A percentile compares a stretch with the other conserved stretches of the same genome.
Conservation (phyloP, 1,139 yeast species). For the Yamadazyma atmosphaerica region DNA sequence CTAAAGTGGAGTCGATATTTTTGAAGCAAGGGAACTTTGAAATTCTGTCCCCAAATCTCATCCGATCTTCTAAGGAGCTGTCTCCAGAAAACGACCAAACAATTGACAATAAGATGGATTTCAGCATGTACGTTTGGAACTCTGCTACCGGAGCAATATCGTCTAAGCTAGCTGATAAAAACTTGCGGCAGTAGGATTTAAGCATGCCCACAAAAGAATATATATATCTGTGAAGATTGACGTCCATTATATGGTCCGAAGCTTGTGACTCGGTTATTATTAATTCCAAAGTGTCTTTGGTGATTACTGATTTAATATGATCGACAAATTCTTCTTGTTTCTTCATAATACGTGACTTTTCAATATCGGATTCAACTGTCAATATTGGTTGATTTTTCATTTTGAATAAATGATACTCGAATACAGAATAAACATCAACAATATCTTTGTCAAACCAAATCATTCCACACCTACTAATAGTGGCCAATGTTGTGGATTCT, state of each 20-base stretch:
- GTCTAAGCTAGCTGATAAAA: slow-evolving; percentile 13
- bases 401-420: slow-evolving; percentile 16
- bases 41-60: slow-evolving; percentile 36
- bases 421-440: slow-evolving; percentile 15
- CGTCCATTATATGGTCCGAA: slow-evolving; percentile 56
- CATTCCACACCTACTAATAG: slow-evolving; percentile 92
- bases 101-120: slow-evolving; percentile 44
- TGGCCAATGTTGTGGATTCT: slow-evolving; percentile 79
- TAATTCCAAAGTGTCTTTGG: slow-evolving; percentile 1
- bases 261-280: slow-evolving; percentile 4
- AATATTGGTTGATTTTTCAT: not conserved
- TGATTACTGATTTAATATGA: slow-evolving; percentile 4
- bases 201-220: slow-evolving; percentile 34
- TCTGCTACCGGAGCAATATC: slow-evolving; percentile 5
- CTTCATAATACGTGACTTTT: slow-evolving; percentile 3
- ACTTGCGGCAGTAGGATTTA: slow-evolving; percentile 24
- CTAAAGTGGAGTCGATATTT: slow-evolving; percentile 11
- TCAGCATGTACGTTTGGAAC: slow-evolving; percentile 29
- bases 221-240: slow-evolving; percentile 38
- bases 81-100: slow-evolving; percentile 78
- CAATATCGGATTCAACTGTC: slow-evolving; percentile 5
- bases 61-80: slow-evolving; percentile 38
- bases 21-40: slow-evolving; percentile 19
- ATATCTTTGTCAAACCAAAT: slow-evolving; percentile 57
- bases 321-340: slow-evolving; percentile 5